Evolutionary conservation across 176 grass and related monocot genomes (phyloP), one percentile per base, ranked within the genome.

Genomic region (Rhipidocladum racemiflorum): DNA sequence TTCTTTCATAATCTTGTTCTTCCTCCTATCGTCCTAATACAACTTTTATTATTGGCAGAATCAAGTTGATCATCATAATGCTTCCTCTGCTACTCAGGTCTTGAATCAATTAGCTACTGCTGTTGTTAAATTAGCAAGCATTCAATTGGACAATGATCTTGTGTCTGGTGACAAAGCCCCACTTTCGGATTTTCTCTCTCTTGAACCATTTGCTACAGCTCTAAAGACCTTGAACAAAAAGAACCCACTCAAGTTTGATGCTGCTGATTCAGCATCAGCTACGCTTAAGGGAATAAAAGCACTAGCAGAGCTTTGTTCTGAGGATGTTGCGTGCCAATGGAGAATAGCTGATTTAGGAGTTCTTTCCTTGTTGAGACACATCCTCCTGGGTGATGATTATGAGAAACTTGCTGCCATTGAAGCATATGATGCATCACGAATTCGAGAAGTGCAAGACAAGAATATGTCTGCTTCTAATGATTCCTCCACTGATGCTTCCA

Each of bases 351-450:
- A 95, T 84, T 92, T 93, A 81, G 95, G 95, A 75, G 86, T 80
- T 67, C 70, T 98, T 86, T 86, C 76, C 56, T 91, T 98, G 59
- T 70, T 93, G 74, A 92, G 79, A 71, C 92, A 89, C 44, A 95
- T 95, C 84, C 86, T 98, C 40, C 75, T 98, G 32, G 79, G 82
- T 50, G 95, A 98, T 76, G 95, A 98, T 89, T 98, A 93, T 79
- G 95, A 98, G 82, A 92, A 98, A 82, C 85, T 98, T 62, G 95
- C 95, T 88, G 95, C 95, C 53, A 94, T 89, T 87, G 95, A 94
- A 89, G 87, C 95, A 84, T 98, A 98, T 84, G 88, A 91, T 49
- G 95, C 95, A 69, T 94, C 95, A 65, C 89, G 92, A 75, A 70
- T 87, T 83, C 86, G 83, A 87, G 90, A 94, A 68, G 81, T 89